Evolutionary conservation across 1,139 yeast genomes (phyloP).

Genomic region (Meyerozyma athensensis): DNA sequence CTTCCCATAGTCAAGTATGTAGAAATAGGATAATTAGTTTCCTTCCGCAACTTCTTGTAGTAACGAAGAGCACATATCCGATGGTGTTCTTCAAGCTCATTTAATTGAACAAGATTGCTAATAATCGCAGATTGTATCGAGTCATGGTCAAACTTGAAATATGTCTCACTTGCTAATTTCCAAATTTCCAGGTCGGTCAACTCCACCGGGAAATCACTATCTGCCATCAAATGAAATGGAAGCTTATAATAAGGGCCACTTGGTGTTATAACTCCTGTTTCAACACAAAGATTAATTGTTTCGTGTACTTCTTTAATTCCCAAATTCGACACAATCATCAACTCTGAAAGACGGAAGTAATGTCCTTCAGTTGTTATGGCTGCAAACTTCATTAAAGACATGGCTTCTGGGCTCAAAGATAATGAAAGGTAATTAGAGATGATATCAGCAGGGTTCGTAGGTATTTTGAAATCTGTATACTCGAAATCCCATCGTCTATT

Average conservation of each 20-base stretch:
- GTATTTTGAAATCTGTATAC: constrained; percentile 5
- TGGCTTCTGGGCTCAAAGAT: constrained; percentile 16
- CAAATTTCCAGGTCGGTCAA: constrained; percentile 32
- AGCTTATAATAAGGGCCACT: constrained; percentile 43
- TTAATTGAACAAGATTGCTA: constrained; percentile 20
- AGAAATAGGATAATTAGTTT: constrained; percentile 16
- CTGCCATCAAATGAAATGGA: constrained; percentile 38
- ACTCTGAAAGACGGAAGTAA: constrained; percentile 40
- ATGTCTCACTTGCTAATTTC: constrained; percentile 30
- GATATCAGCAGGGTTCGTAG: constrained; percentile 8
- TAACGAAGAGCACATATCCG: constrained; percentile 41
- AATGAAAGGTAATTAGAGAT: constrained; percentile 12
- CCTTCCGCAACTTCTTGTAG: constrained; percentile 22
- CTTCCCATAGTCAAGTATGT: constrained; percentile 31
- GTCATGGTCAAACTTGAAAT: constrained; percentile 35
- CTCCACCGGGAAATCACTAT: constrained; percentile 32
- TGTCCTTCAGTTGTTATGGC: constrained; percentile 40
- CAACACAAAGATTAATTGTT: constrained; percentile 32
- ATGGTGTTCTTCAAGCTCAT: constrained; percentile 31
- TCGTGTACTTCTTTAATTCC: constrained; percentile 22
- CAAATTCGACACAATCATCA: constrained; percentile 34
- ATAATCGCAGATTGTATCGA: constrained; percentile 25
- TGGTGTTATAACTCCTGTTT: constrained; percentile 33
- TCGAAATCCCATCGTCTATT: constrained; percentile 13
- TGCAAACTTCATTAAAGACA: constrained; percentile 34